A percentile compares a stretch with the other conserved stretches of the same genome.
phyloP scores from a whole-genome alignment of 228 moss, liverwort and hornwort genomes.

The Sphagnum fallax region DNA sequence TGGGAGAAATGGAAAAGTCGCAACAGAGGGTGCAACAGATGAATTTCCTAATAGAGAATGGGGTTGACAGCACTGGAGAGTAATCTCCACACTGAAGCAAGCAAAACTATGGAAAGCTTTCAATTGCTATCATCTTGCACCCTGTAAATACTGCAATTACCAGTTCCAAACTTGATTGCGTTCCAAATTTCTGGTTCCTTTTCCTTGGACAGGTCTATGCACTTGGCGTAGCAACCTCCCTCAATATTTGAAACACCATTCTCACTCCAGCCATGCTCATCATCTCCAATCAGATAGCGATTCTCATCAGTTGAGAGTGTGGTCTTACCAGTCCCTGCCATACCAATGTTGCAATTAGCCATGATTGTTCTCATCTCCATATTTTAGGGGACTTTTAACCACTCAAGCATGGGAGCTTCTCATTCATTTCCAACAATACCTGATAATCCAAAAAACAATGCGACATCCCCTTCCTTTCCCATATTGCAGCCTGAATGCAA shows the following conservation, averaged over 20 bases:
- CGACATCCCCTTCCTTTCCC: conserved; percentile 99
- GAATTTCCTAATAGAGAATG: too few relatives aligned
- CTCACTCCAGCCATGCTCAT: conserved; percentile 94
- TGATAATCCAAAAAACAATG: conserved; percentile 99
- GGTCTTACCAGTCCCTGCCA: conserved; percentile 95
- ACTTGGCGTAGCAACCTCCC: conserved; percentile 97
- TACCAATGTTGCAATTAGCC: neutral
- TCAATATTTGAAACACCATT: conserved; percentile 92
- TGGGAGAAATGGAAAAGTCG: too few relatives aligned
- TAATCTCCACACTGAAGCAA: too few relatives aligned
- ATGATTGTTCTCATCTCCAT: neutral
- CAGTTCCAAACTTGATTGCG: conserved; percentile 97
- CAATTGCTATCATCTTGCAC: too few relatives aligned
- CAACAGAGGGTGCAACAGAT: too few relatives aligned
- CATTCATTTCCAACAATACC: conserved; percentile 93
- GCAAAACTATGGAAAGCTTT: too few relatives aligned
- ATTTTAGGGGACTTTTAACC: conserved; percentile 3
- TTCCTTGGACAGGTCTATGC: conserved; percentile 79
- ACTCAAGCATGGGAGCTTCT: conserved; percentile 50
- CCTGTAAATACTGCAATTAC: conserved; percentile 14
- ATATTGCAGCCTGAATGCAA: conserved; percentile 99
- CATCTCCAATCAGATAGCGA: conserved; percentile 88
- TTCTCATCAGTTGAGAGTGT: conserved; percentile 92
- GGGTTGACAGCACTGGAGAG: too few relatives aligned
- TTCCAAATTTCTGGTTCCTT: conserved; percentile 98